Base-by-base conservation (phyloP, 2,329 filamentous ascomycete species). In the Aspergillus alliaceus region DNA sequence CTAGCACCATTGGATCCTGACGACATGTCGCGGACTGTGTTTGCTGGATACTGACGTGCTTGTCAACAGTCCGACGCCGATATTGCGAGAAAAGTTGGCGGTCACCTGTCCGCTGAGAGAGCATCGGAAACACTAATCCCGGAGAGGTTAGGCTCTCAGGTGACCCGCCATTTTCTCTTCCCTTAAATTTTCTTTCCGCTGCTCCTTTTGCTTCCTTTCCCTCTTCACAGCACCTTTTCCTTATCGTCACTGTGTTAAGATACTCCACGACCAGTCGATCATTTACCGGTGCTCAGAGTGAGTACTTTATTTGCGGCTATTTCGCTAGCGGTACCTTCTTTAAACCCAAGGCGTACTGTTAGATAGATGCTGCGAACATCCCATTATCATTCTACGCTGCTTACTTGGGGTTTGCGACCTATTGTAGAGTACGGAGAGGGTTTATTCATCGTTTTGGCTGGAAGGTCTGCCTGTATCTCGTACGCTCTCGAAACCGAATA, bases 291-390 rank as follows among this genome's bases (percentile, higher is more conserved):
- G 93, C 90, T 90, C 75, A 96, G 90, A 96, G 74, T 75, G 80
- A 90, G 78, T 71, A 65, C 46, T 59, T 60, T 56, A 42, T 32
- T 74, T 79, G 87, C 89, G 90, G 89, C 89, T 89, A 90, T 90
- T 96, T 92, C 93, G 93, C 93, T 97, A 97, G 90, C 92, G 86
- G 90, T 88, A 88, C 90, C 91, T 92, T 90, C 85, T 79, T 78
- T 57, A 62, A 58, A 63, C 72, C 75, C 86, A 91, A 90, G 88
- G 90, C 83, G 85, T 88, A 87, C 89, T 84, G 91, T 93, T 96
- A 96, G 92, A 96, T 96, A 96, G 92, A 85, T 86, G 86, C 87
- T 91, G 91, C 89, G 83, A 76, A 96, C 90, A 96, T 69, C 58
- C 50, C 44, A 48, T 51, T 31, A 32, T 35, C 18, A 31, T n/a